These are phyloP conservation scores for Trichoderma atroviride DNA, from an alignment of 2,329 filamentous ascomycete genomes.

Conservation along the genomic window DNA sequence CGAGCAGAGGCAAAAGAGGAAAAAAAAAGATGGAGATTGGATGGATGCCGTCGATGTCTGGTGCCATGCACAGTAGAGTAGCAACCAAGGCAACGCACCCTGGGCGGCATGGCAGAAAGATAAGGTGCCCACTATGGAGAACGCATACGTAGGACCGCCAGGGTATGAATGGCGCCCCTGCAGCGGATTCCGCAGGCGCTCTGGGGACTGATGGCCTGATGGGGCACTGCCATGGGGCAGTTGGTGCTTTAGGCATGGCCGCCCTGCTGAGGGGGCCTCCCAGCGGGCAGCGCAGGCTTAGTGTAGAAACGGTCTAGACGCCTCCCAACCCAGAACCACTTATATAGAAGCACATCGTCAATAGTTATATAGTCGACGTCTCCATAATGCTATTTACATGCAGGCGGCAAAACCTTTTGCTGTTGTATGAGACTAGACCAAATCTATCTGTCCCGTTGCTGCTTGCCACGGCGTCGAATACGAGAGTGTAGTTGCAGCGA, in stretches of 20 bases:
- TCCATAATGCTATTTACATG: background rate
- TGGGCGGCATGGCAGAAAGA: background rate
- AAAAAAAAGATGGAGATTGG: background rate
- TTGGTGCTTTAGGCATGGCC: background rate
- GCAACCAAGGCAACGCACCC: background rate
- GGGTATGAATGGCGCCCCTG: background rate
- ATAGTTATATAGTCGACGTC: too few relatives aligned
- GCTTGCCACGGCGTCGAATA: background rate
- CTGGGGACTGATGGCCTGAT: background rate
- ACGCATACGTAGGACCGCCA: background rate
- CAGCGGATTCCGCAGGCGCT: background rate
- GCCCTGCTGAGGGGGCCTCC: background rate
- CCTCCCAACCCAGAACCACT: too few relatives aligned
- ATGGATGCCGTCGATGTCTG: too few relatives aligned
- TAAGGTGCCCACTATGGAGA: slow-evolving; percentile 21
- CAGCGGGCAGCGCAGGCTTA: background rate
- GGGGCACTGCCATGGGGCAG: background rate
- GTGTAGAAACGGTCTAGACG: background rate
- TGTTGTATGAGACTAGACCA: background rate
- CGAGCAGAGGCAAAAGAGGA: background rate
- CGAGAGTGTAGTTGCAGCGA: background rate
- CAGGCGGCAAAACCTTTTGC: background rate
- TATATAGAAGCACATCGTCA: too few relatives aligned
- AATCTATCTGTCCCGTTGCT: background rate
- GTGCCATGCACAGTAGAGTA: background rate